A percentile compares a stretch with the other conserved stretches of the same genome.
These are phyloP conservation scores for Zopfochytrium polystomum DNA, from an alignment of 371 early-diverging fungal genomes.

Conservation along the genomic window DNA sequence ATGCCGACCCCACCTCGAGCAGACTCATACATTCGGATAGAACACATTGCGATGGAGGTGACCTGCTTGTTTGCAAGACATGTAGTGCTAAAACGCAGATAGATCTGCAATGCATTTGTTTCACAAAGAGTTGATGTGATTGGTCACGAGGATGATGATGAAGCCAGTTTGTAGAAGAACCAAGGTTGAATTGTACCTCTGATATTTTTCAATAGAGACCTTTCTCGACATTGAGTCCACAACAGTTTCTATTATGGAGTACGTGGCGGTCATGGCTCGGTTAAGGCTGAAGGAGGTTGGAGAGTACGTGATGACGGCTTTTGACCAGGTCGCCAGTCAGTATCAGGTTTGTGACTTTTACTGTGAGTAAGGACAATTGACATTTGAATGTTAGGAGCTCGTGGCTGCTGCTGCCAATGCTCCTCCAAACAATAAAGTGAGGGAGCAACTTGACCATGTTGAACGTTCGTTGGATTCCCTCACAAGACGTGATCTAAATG, in stretches of 20 bases:
- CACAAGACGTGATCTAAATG: too few species aligned
- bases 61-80: too few species aligned
- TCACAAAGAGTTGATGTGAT: slow-evolving; percentile 59
- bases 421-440: too few species aligned
- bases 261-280: slow-evolving; percentile 72
- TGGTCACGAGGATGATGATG: slow-evolving; percentile 58
- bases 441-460: not conserved
- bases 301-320: slow-evolving; percentile 52
- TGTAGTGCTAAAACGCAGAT: not conserved
- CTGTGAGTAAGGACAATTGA: slow-evolving; percentile 6
- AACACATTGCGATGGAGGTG: slow-evolving; percentile 25
- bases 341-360: slow-evolving; percentile 53
- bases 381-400: not conserved
- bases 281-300: slow-evolving; percentile 67
- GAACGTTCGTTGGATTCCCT: slow-evolving; percentile 2
- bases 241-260: slow-evolving; percentile 65
- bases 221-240: slow-evolving; percentile 69
- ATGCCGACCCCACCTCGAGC: slow-evolving; percentile 24
- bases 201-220: slow-evolving; percentile 49
- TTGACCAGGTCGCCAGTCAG: slow-evolving; percentile 64
- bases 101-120: slow-evolving; percentile 52
- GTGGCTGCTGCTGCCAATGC: too few species aligned
- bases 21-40: slow-evolving; percentile 19
- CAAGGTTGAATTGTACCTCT: not conserved
- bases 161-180: slow-evolving; percentile 45